phyloP scores from a whole-genome alignment of 108 stramenopile species.

The Chaetoceros tenuissimus region DNA sequence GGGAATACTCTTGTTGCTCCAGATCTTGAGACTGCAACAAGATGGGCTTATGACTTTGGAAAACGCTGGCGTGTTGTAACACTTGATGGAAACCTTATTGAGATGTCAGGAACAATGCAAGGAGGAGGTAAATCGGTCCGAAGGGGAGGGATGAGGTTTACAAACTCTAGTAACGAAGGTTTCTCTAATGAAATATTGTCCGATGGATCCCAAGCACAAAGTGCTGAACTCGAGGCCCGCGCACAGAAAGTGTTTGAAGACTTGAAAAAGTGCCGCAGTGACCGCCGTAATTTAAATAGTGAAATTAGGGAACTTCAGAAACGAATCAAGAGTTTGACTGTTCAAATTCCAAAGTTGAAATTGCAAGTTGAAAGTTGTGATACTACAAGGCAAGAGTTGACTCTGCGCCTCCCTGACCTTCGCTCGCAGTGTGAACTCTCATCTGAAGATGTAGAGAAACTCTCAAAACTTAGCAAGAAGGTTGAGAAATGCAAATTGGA shows the following conservation, averaged over 20 bases:
- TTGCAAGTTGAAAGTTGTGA: conserved; percentile 80
- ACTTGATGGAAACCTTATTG: conserved; percentile 89
- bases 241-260: conserved; percentile 33
- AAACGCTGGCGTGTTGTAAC: conserved; percentile 94
- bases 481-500: conserved; percentile 64
- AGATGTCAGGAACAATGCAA: conserved; percentile 96
- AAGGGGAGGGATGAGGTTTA: conserved; percentile 77
- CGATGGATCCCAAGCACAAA: conserved; percentile 34
- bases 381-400: conserved; percentile 72
- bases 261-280: conserved; percentile 44
- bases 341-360: conserved; percentile 66
- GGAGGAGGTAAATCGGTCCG: conserved; percentile 89
- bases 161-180: conserved; percentile 37
- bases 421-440: conserved; percentile 59
- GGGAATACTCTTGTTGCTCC: conserved; percentile 95
- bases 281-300: conserved; percentile 46
- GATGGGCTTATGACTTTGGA: conserved; percentile 88
- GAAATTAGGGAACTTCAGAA: conserved; percentile 59
- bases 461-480: conserved; percentile 38
- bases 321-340: conserved; percentile 51
- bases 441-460: conserved; percentile 52
- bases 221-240: conserved; percentile 44
- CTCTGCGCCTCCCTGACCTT: conserved; percentile 68
- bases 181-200: conserved; percentile 9
- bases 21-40: conserved; percentile 86